A percentile compares a stretch with the other conserved stretches of the same genome.
Conservation (phyloP, 1,139 yeast species). For the Blastobotrys petasosporus region DNA sequence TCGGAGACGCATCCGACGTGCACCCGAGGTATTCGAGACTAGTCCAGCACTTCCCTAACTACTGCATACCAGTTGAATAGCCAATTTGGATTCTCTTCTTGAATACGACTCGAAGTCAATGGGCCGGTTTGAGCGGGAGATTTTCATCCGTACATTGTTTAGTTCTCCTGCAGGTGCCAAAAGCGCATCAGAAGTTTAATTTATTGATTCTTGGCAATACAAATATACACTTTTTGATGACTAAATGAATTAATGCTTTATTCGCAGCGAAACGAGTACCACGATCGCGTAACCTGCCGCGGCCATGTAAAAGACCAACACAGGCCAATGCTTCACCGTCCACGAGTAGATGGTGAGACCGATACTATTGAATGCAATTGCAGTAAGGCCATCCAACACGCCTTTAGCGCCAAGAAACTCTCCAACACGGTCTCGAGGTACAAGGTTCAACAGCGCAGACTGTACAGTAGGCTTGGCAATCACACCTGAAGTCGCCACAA, state of each 20-base stretch:
- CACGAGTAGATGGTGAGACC: constrained; percentile 20
- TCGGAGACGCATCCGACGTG: no score
- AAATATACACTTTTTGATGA: no score
- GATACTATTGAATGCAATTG: constrained; percentile 16
- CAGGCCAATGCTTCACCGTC: constrained; percentile 21
- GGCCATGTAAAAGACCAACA: constrained; percentile 18
- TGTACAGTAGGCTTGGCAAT: constrained; percentile 23
- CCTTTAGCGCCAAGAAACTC: constrained; percentile 23
- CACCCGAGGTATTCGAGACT: no score
- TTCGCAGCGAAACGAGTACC: constrained; percentile 11
- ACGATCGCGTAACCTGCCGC: constrained; percentile 20
- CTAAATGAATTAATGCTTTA: not conserved
- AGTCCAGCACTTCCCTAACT: no score
- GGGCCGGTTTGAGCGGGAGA: no score
- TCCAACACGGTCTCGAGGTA: constrained; percentile 18
- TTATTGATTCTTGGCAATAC: no score
- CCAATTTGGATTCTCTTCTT: no score
- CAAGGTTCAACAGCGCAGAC: constrained; percentile 19
- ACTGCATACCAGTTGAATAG: no score
- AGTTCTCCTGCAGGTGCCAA: no score
- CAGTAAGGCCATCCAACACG: constrained; percentile 19
- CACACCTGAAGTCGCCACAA: constrained; percentile 23
- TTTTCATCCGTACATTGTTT: no score
- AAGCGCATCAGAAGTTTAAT: no score
- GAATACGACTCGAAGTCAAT: no score